phyloP scores from a whole-genome alignment of 2,329 filamentous ascomycete species.

The Sporothrix euskadiensis region DNA sequence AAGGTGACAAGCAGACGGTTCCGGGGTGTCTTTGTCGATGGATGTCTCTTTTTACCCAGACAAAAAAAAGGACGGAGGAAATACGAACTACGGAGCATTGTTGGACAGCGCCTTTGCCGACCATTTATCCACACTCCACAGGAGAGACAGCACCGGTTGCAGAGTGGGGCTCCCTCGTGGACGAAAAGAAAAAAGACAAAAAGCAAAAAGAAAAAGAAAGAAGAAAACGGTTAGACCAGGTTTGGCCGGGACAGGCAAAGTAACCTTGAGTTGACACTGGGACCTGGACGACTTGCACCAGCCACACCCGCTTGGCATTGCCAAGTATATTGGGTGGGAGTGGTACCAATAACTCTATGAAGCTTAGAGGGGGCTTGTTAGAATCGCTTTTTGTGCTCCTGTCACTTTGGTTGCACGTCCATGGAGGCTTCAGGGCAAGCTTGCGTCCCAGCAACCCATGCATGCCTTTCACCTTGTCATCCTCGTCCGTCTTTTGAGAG shows the following conservation, averaged over 20 bases:
- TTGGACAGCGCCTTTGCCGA: neutral
- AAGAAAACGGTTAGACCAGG: neutral
- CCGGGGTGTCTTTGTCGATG: neutral
- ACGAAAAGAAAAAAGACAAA: neutral
- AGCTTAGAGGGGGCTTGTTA: neutral
- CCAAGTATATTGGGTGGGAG: neutral
- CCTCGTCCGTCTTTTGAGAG: neutral
- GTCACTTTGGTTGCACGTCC: neutral
- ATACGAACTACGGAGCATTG: neutral
- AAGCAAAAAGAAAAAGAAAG: no score
- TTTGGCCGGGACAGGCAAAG: neutral
- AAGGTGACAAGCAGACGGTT: neutral
- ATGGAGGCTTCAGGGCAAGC: neutral
- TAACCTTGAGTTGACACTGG: neutral
- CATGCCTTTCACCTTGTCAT: neutral
- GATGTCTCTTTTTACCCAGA: neutral
- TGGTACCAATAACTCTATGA: neutral
- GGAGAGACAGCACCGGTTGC: neutral
- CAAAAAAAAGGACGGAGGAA: neutral
- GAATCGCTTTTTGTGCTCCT: neutral
- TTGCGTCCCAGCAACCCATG: neutral
- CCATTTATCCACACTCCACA: neutral
- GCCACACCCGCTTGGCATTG: constrained; percentile 2
- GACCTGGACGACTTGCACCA: neutral
- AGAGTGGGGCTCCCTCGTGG: constrained; percentile 11